A percentile compares a stretch with the other conserved stretches of the same genome.
Conservation (phyloP, 1,284 basidiomycete genomes). For the Ceratobasidium sp. region DNA sequence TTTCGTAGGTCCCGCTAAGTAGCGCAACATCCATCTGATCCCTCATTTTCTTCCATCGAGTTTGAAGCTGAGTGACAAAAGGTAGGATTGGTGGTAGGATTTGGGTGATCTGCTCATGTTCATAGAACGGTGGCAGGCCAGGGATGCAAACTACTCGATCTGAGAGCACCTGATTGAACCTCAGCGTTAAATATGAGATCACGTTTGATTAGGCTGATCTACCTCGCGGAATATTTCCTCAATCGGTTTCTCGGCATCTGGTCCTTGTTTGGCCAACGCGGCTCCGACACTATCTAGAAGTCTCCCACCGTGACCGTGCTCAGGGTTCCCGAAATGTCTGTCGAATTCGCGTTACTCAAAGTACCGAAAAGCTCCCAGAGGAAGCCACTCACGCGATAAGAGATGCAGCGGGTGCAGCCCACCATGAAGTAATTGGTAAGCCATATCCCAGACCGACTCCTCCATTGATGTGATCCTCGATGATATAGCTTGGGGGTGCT, state of each 20-base stretch:
- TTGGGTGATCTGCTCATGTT: conserved; percentile 28
- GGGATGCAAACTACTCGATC: conserved; percentile 25
- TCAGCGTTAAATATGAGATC: no score
- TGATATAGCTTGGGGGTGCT: conserved; percentile 12
- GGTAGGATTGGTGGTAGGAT: neutral
- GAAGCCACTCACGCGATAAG: conserved; percentile 16
- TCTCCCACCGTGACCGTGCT: conserved; percentile 23
- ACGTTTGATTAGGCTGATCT: no score
- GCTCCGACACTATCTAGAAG: conserved; percentile 1
- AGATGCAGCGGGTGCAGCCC: conserved; percentile 8
- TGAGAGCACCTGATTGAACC: conserved; percentile 1
- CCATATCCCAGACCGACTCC: conserved; percentile 18
- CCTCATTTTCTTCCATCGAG: neutral
- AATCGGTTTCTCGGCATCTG: neutral
- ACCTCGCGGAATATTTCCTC: conserved; percentile 19
- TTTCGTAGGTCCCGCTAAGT: conserved; percentile 16
- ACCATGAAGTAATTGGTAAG: conserved; percentile 12
- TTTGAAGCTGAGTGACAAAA: neutral
- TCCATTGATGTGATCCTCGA: conserved; percentile 21
- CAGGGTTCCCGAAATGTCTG: conserved; percentile 12
- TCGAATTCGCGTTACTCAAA: neutral
- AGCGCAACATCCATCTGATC: conserved; percentile 6
- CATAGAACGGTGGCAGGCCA: conserved; percentile 19
- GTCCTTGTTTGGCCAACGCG: neutral
- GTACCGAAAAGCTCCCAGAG: no score